These are phyloP conservation scores for Aphanomyces invadans DNA, from an alignment of 352 stramenopile species.

Conservation along the genomic window DNA sequence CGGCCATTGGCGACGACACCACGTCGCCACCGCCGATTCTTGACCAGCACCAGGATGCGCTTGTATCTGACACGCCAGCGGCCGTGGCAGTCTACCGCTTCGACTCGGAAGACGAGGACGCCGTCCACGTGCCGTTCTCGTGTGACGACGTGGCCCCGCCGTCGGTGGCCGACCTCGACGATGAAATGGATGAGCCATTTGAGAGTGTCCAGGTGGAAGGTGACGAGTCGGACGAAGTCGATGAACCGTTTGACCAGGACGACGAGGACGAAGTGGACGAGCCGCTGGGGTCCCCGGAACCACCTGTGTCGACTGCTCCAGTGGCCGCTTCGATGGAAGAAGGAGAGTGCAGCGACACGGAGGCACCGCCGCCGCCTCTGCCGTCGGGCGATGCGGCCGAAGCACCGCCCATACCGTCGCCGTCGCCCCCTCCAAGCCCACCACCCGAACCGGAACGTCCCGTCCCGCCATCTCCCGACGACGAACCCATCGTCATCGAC, in stretches of 20 bases:
- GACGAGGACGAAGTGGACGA: conserved; percentile 38
- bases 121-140: conserved; percentile 12
- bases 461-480: not conserved
- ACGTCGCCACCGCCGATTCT: conserved; percentile 4
- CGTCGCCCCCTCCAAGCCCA: conserved; percentile 9
- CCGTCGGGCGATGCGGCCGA: not conserved
- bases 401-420: conserved; percentile 13
- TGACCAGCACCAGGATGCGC: not conserved
- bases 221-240: conserved; percentile 35
- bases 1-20: not conserved
- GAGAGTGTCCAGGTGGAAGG: not conserved
- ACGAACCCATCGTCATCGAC: conserved; percentile 36
- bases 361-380: not conserved
- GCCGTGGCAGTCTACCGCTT: conserved; percentile 11
- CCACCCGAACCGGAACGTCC: too few relatives aligned
- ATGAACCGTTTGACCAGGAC: conserved; percentile 43
- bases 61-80: not conserved
- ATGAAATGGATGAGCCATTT: conserved; percentile 16
- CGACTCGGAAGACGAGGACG: conserved; percentile 18
- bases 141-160: not conserved
- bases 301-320: too few relatives aligned
- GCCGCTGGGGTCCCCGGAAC: conserved; percentile 8
- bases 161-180: not conserved
- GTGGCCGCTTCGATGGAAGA: not conserved
- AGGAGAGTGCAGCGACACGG: conserved; percentile 19